These are phyloP conservation scores for Entophlyctis luteolus DNA, from an alignment of 192 early-diverging fungal species.

Conservation along the genomic window DNA sequence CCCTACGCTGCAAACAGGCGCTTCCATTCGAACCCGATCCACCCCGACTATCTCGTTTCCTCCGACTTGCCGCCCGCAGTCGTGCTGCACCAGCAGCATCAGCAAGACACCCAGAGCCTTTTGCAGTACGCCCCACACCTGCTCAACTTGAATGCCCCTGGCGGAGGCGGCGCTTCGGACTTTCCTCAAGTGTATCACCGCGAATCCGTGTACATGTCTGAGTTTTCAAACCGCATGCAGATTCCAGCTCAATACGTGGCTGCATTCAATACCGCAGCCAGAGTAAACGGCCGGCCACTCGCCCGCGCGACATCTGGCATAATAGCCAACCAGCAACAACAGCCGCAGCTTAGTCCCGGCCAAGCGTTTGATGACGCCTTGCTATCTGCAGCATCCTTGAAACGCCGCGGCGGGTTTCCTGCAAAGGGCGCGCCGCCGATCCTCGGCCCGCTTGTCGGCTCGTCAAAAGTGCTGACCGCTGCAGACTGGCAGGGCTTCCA, in stretches of 20 bases:
- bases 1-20: slow-evolving; percentile 10
- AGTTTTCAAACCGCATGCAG: slow-evolving; percentile 1
- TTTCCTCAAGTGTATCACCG: slow-evolving; percentile 14
- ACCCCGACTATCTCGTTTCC: slow-evolving; percentile 17
- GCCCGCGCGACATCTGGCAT: slow-evolving; percentile 1
- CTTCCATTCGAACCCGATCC: slow-evolving; percentile 19
- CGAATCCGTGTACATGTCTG: slow-evolving; percentile 21
- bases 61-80: background rate
- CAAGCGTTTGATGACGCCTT: background rate
- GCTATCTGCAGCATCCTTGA: background rate
- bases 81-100: background rate
- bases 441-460: slow-evolving; percentile 18
- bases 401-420: background rate
- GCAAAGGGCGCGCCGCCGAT: slow-evolving; percentile 6
- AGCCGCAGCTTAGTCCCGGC: background rate
- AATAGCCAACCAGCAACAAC: no score
- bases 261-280: slow-evolving; percentile 19
- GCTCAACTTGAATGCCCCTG: background rate
- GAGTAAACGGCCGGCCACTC: slow-evolving; percentile 18
- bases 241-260: slow-evolving; percentile 23
- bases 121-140: no score
- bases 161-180: background rate
- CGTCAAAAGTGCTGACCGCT: background rate
- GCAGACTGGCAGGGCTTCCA: slow-evolving; percentile 25
- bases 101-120: no score